phyloP scores from a whole-genome alignment of 345 rosid species.

The Euphorbia pulcherrima region DNA sequence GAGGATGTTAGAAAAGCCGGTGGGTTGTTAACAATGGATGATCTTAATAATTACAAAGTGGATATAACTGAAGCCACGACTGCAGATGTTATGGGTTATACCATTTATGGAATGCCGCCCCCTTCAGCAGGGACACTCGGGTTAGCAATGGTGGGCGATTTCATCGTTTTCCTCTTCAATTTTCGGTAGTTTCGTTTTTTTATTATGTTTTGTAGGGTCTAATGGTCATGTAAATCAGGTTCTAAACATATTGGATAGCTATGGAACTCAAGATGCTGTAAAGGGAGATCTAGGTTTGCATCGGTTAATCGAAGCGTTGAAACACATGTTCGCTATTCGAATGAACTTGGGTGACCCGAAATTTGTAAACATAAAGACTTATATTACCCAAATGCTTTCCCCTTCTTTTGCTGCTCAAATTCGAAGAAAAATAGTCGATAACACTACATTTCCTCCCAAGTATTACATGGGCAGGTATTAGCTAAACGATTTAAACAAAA shows the following conservation, averaged over 20 bases:
- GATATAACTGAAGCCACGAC: conserved; percentile 54
- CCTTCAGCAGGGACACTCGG: conserved; percentile 91
- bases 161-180: not conserved
- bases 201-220: no score
- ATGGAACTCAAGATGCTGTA: conserved; percentile 48
- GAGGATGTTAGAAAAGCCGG: conserved; percentile 63
- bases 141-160: conserved; percentile 54
- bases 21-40: conserved; percentile 88
- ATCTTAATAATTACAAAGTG: conserved; percentile 63
- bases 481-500: not conserved
- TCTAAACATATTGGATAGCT: conserved; percentile 64
- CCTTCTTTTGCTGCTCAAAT: conserved; percentile 51
- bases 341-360: conserved; percentile 91
- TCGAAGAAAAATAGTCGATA: conserved; percentile 55
- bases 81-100: conserved; percentile 58
- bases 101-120: conserved; percentile 74
- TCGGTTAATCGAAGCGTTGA: conserved; percentile 76
- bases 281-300: conserved; percentile 54
- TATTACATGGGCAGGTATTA: conserved; percentile 58
- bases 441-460: conserved; percentile 78
- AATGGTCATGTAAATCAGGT: conserved; percentile 36
- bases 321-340: conserved; percentile 85
- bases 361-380: conserved; percentile 42
- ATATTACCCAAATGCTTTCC: conserved; percentile 61
- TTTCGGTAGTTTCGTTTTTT: not conserved